Evolutionary conservation across 192 early-diverging fungal genomes (phyloP).

Genomic region (Coemansia guatemalensis): DNA sequence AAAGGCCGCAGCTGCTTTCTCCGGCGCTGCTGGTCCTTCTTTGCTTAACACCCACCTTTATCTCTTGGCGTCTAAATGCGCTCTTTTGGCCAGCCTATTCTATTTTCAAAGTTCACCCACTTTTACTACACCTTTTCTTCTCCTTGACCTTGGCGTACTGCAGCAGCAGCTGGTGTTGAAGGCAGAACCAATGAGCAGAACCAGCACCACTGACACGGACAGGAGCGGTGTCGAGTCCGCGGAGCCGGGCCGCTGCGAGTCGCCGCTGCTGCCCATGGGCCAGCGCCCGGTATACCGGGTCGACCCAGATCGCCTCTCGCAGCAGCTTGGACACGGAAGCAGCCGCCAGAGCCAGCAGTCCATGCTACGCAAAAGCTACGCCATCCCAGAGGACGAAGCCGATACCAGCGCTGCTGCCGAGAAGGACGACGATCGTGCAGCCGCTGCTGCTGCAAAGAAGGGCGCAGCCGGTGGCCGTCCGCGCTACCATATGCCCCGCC

Average conservation of each 20-base stretch:
- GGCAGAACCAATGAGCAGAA: slow-evolving; percentile 7
- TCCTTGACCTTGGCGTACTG: no score
- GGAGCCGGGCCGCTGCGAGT: slow-evolving; percentile 47
- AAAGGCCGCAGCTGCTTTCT: not conserved
- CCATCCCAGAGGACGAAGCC: slow-evolving; percentile 37
- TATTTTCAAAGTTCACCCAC: no score
- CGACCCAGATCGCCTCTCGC: slow-evolving; percentile 40
- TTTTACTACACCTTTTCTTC: no score
- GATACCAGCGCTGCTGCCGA: not conserved
- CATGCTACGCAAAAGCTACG: slow-evolving; percentile 43
- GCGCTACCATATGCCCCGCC: slow-evolving; percentile 29
- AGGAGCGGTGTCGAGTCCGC: slow-evolving; percentile 8
- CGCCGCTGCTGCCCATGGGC: slow-evolving; percentile 54
- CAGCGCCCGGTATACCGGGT: slow-evolving; percentile 24
- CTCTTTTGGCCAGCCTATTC: no score
- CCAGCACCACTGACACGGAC: not conserved
- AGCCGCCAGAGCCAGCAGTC: slow-evolving; percentile 48
- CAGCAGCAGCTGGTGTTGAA: not conserved
- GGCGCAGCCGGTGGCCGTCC: slow-evolving; percentile 1
- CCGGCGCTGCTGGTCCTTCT: not conserved
- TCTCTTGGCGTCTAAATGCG: no score
- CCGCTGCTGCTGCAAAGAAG: not conserved
- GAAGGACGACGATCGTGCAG: not conserved
- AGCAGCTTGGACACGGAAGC: slow-evolving; percentile 29
- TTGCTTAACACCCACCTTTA: no score